Conservation (phyloP, 805 yeast genomes). For the Metschnikowia aberdeeniae region DNA sequence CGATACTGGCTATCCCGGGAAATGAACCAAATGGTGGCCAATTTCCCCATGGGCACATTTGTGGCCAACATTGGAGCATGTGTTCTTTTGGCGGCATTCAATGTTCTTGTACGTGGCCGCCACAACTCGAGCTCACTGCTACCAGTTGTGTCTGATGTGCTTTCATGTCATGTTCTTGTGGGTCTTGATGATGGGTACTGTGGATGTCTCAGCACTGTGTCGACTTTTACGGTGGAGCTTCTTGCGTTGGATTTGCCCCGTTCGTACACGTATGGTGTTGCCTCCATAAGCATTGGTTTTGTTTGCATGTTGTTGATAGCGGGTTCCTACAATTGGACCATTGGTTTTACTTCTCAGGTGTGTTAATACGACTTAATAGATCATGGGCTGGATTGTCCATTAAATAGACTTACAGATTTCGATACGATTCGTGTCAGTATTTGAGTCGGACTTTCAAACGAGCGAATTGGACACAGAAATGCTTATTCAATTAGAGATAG, state of each 20-base stretch:
- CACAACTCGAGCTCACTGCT: conserved; percentile 12
- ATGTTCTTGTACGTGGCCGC: conserved; percentile 44
- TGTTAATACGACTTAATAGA: conserved; percentile 13
- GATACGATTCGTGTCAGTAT: too few relatives aligned
- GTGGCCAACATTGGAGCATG: conserved; percentile 48
- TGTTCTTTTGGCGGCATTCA: conserved; percentile 40
- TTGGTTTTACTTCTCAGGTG: conserved; percentile 34
- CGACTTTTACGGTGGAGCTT: conserved; percentile 74
- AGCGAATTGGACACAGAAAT: too few relatives aligned
- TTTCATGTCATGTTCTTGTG: conserved; percentile 47
- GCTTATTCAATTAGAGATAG: too few relatives aligned
- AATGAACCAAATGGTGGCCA: conserved; percentile 39
- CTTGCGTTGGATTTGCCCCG: conserved; percentile 25
- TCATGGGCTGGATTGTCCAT: neutral
- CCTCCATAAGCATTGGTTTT: conserved; percentile 48
- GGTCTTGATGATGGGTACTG: conserved; percentile 66
- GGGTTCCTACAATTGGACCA: conserved; percentile 72
- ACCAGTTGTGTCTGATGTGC: conserved; percentile 25
- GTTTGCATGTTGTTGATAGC: conserved; percentile 50
- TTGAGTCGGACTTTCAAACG: too few relatives aligned
- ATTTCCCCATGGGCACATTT: conserved; percentile 55
- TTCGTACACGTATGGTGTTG: conserved; percentile 49
- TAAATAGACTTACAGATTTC: too few relatives aligned
- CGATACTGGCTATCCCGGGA: conserved; percentile 53
- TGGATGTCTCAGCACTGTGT: conserved; percentile 69